These are phyloP conservation scores for Podospora anserina DNA, from an alignment of 495 filamentous ascomycete genomes.

Conservation along the genomic window DNA sequence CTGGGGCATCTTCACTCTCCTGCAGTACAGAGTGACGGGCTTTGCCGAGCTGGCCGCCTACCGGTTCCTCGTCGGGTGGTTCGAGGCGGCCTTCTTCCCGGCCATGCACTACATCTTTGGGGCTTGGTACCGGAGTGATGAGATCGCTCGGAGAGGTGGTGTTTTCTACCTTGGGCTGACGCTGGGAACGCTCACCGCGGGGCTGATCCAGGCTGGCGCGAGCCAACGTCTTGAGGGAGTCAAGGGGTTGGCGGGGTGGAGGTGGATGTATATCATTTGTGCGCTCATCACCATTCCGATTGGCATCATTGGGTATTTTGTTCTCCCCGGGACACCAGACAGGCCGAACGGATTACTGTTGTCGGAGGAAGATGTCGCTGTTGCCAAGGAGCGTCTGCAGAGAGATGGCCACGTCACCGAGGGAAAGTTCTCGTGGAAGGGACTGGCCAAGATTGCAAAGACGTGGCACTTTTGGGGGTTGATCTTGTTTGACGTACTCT, in stretches of 20 bases:
- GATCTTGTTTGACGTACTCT: slow-evolving; percentile 46
- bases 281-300: slow-evolving; percentile 49
- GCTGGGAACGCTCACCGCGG: slow-evolving; percentile 50
- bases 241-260: slow-evolving; percentile 49
- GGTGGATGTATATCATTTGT: slow-evolving; percentile 55
- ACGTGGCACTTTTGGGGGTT: slow-evolving; percentile 40
- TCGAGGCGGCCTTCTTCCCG: slow-evolving; percentile 29
- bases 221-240: slow-evolving; percentile 44
- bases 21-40: slow-evolving; percentile 40
- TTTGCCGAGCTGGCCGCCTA: slow-evolving; percentile 29
- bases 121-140: slow-evolving; percentile 31
- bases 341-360: slow-evolving; percentile 44
- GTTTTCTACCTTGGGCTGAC: slow-evolving; percentile 50
- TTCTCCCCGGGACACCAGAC: slow-evolving; percentile 44
- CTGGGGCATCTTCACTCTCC: slow-evolving; percentile 50
- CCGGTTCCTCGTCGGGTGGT: slow-evolving; percentile 32
- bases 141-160: slow-evolving; percentile 44
- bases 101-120: slow-evolving; percentile 30
- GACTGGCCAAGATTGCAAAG: slow-evolving; percentile 30
- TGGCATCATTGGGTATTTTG: slow-evolving; percentile 44
- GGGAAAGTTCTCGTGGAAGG: slow-evolving; percentile 29
- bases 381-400: slow-evolving; percentile 36
- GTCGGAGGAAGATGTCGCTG: slow-evolving; percentile 37
- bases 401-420: slow-evolving; percentile 34
- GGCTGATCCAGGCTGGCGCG: slow-evolving; percentile 49